Evolutionary conservation across 2,329 filamentous ascomycete genomes (phyloP), one percentile per base, ranked within the genome.

Genomic region (Penicillium sp.): DNA sequence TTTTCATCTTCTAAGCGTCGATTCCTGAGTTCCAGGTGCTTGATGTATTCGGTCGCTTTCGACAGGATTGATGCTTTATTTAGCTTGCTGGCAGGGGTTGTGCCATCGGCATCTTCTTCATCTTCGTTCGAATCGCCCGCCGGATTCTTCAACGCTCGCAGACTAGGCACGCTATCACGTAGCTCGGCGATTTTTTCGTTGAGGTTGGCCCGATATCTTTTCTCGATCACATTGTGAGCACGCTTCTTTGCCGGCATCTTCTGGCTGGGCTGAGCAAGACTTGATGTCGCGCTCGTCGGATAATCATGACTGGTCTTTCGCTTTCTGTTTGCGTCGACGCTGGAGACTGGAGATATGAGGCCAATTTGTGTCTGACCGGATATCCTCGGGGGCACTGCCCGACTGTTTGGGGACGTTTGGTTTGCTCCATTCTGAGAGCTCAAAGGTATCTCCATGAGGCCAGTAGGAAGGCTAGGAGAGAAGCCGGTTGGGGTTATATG

Each of bases 151-250:
- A 83, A 83, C 81, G 90, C 87, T 42, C 90, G 83, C 48, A 97
- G 74, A 67, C 88, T 94, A 2, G 91, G 91, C 11, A 97, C 90
- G 63, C 89, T 95, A 67, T 96, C 90, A 59, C 90, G 80, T 52
- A 97, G 74, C 49, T 90, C 90, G 39, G 90, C 86, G 60, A 97
- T 97, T 74, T 97, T 97, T 66, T 96, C 91, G 64, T 97, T 97
- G 48, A 97, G 77, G 63, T 97, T 97, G 46, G 88, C 95, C 60
- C 91, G 84, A 69, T 97, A 97, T 56, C 91, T 78, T 77, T 96
- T 97, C 73, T 97, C 91, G 54, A 97, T 96, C 79, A 97, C 93
- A 69, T 96, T 97, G 71, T 97, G 91, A 2, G 91, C 90, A 29
- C 90, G 94, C 77, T 96, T 96, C 77, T 95, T 96, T 63, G 75